phyloP scores from a whole-genome alignment of 306 rosid species.

The Acacia melanoxylon region DNA sequence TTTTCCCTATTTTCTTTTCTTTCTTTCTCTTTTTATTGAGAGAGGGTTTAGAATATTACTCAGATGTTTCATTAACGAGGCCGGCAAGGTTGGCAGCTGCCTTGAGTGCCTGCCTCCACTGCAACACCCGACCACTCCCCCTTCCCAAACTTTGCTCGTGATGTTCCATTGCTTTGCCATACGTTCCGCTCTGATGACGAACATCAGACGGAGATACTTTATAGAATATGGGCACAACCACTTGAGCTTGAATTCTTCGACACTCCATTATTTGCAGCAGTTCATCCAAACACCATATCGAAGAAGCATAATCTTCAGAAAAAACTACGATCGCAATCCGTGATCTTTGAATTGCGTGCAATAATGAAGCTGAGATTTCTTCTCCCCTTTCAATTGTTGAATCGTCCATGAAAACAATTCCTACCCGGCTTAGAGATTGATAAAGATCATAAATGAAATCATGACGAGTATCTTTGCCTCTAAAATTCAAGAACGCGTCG shows the following conservation, averaged over 20 bases:
- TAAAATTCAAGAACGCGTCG: conserved; percentile 15
- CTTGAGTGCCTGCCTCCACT: neutral
- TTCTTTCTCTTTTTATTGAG: too few relatives aligned
- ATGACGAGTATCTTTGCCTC: neutral
- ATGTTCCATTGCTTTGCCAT: neutral
- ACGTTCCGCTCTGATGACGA: neutral
- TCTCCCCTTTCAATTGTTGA: neutral
- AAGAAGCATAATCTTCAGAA: neutral
- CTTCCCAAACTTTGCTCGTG: too few relatives aligned
- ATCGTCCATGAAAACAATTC: conserved; percentile 10
- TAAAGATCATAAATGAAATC: neutral
- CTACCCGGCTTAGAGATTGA: conserved; percentile 6
- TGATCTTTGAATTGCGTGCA: conserved; percentile 14
- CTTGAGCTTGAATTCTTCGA: too few relatives aligned
- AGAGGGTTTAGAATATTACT: neutral
- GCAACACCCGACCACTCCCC: rapidly evolving
- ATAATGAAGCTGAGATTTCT: neutral
- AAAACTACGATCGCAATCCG: conserved; percentile 1
- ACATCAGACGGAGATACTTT: too few relatives aligned
- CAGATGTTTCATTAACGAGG: neutral
- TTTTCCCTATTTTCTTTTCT: too few relatives aligned
- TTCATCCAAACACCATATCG: too few relatives aligned
- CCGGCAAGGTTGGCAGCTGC: neutral
- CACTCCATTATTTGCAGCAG: too few relatives aligned
- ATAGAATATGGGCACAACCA: too few relatives aligned